Evolutionary conservation across 371 early-diverging fungal genomes (phyloP), one percentile per base, ranked within the genome.

Genomic region (Nematocida displodere): DNA sequence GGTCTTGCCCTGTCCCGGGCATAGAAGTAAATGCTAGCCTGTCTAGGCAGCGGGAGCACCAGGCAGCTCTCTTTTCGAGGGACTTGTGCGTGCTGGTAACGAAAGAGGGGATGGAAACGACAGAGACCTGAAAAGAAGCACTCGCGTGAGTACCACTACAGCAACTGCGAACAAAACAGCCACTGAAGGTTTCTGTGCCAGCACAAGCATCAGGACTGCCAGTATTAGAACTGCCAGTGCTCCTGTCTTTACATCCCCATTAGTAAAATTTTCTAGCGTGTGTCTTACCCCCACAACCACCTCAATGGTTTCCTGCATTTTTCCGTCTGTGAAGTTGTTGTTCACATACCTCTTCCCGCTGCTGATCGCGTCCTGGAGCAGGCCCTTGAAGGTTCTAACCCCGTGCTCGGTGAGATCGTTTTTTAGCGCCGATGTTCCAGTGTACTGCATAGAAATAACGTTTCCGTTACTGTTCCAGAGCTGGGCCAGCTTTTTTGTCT

Each of bases 391-490:
- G 39, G 90, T 90, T 50, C 93, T 87, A 78, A 87, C 86, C 24
- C 94, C 95, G 1, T 92, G 92, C 50, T 91, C 85, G 24, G 97
- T 95, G 66, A 90, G 92, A 78, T 96, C 94, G 2, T 94, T 93
- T 78, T 95, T 95, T 39, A 96, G 86, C 2, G 97, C 96, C 22
- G 92, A 91, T 2, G 99, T 96, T 56, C 99, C 98, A 24, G 92
- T 89, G 82, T 99, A 99, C 49, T 90, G 91, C 33, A 87, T 80
- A 78, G 92, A 91, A 37, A 98, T 86, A 8, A 87, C 89, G 85
- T 99, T 94, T n/a, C 95, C 99, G 84, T 99, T 92, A 79, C 96
- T 92, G 28, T 93, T 93, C 97, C 97, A 97, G 13, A 93, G 87
- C 77, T 90, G 91, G 22, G 91, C 94, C 63, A 96, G 86, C 53